These are phyloP conservation scores for Mucor piriformis DNA, from an alignment of 371 early-diverging fungal species.

Conservation along the genomic window DNA sequence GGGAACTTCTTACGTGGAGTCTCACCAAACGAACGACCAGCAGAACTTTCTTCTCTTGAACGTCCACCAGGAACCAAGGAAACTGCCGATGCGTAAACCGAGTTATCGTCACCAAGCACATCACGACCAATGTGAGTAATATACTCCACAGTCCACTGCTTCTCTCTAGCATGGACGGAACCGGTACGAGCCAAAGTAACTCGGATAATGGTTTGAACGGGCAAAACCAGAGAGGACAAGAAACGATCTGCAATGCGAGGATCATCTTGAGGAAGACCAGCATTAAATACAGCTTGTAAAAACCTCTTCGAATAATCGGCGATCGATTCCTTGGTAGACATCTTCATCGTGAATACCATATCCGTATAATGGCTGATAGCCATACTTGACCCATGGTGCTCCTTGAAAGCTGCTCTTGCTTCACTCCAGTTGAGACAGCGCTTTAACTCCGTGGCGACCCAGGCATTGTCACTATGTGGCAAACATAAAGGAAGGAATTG, in stretches of 20 bases:
- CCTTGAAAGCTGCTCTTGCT: neutral
- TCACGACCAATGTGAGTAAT: slow-evolving; percentile 1
- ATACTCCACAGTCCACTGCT: neutral
- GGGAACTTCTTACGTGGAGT: too few species aligned
- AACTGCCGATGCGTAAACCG: neutral
- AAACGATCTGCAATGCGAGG: slow-evolving; percentile 1
- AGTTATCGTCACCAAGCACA: slow-evolving; percentile 8
- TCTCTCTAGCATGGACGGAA: too few species aligned
- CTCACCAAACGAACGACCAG: too few species aligned
- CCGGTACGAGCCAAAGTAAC: too few species aligned
- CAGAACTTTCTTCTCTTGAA: too few species aligned
- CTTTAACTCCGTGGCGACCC: neutral
- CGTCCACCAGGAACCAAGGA: too few species aligned
- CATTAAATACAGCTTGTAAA: slow-evolving; percentile 3
- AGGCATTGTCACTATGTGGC: neutral
- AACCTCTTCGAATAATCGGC: neutral
- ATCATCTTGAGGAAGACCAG: neutral
- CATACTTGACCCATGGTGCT: neutral
- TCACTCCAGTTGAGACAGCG: neutral
- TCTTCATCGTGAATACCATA: neutral
- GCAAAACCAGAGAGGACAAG: neutral
- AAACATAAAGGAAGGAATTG: neutral
- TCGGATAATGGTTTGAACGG: neutral
- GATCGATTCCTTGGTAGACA: neutral
- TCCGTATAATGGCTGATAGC: neutral